phyloP scores from a whole-genome alignment of 2,329 filamentous ascomycete species.

The Aureobasidium sp. region DNA sequence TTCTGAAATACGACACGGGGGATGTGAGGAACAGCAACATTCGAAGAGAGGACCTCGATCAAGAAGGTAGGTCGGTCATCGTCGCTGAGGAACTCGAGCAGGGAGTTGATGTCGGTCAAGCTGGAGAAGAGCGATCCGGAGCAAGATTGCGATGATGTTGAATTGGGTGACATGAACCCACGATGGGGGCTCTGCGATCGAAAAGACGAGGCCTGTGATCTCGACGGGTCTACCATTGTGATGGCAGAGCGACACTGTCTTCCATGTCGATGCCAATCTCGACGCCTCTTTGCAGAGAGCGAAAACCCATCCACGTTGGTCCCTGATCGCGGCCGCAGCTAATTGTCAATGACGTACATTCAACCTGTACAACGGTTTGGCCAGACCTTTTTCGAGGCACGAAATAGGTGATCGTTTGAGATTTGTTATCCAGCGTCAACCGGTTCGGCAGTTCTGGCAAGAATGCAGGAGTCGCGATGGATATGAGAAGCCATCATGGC shows the following conservation, averaged over 20 bases:
- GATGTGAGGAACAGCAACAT: slow-evolving; percentile 8
- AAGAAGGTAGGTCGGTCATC: slow-evolving; percentile 10
- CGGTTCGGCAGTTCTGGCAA: background rate
- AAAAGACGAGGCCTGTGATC: slow-evolving; percentile 5
- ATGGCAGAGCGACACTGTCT: background rate
- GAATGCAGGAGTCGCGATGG: background rate
- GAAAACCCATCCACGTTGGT: background rate
- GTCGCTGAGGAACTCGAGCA: slow-evolving; percentile 9
- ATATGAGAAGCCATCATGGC: background rate
- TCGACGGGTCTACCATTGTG: slow-evolving; percentile 8
- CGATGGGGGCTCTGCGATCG: slow-evolving; percentile 7
- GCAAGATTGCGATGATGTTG: slow-evolving; percentile 6
- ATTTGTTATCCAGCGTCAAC: background rate
- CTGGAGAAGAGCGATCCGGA: slow-evolving; percentile 4
- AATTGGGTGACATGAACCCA: background rate
- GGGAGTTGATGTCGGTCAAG: slow-evolving; percentile 2
- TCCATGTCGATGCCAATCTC: background rate
- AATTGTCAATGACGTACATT: slow-evolving; percentile 4
- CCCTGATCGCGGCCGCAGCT: background rate
- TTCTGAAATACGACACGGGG: slow-evolving; percentile 14
- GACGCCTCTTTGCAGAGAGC: background rate
- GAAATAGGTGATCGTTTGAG: background rate
- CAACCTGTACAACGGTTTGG: background rate
- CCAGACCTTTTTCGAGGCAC: background rate
- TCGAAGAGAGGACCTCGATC: slow-evolving; percentile 1